Percentiles rank a stretch among this genome's conserved stretches.
These are phyloP conservation scores for Hanseniaspora lachancei DNA, from an alignment of 805 yeast species.

Conservation along the genomic window DNA sequence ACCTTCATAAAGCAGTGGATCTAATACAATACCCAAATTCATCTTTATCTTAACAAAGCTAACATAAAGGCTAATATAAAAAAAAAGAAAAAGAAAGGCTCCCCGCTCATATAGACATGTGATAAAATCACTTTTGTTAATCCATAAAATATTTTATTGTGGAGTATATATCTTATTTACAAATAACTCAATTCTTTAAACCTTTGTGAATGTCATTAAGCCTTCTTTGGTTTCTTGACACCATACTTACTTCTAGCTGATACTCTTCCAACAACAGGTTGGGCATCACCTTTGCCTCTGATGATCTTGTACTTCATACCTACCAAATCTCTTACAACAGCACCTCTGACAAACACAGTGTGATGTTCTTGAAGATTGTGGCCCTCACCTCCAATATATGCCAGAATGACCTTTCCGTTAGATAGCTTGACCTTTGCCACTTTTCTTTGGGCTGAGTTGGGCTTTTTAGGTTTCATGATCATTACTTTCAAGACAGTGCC, in stretches of 20 bases:
- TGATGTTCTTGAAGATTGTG: conserved; percentile 97
- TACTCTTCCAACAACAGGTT: conserved; percentile 86
- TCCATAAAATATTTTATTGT: no score
- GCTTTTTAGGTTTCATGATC: conserved; percentile 94
- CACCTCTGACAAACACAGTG: conserved; percentile 94
- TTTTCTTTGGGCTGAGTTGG: conserved; percentile 95
- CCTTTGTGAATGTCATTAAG: conserved; percentile 1
- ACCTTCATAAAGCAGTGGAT: no score
- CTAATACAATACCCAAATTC: no score
- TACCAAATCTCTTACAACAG: conserved; percentile 93
- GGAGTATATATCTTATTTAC: not conserved
- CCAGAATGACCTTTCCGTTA: conserved; percentile 77
- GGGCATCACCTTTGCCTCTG: conserved; percentile 84
- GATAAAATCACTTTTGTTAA: not conserved
- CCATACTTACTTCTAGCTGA: conserved; percentile 91
- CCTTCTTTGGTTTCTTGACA: conserved; percentile 63
- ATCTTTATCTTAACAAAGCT: no score
- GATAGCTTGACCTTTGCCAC: conserved; percentile 89
- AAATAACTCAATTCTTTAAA: not conserved
- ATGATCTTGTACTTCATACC: conserved; percentile 93
- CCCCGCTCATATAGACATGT: no score
- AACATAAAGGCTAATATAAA: no score
- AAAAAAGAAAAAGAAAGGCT: no score
- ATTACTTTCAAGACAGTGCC: conserved; percentile 90
- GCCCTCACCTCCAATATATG: conserved; percentile 96